A percentile compares a stretch with the other conserved stretches of the same genome.
Evolutionary conservation across 2,329 filamentous ascomycete genomes (phyloP).

Genomic region (Aureobasidium leucospermi): DNA sequence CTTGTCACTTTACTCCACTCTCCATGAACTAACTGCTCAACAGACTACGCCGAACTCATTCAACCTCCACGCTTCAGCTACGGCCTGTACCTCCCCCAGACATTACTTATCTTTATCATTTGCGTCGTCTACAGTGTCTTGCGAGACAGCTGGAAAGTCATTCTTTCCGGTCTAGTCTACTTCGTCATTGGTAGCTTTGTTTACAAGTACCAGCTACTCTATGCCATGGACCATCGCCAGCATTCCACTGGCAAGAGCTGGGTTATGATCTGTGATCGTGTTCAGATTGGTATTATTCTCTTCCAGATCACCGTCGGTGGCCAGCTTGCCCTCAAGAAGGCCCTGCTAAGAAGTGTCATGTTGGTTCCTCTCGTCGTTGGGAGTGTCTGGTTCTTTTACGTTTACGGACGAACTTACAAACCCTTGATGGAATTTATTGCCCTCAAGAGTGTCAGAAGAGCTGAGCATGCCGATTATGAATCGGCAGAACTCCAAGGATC

Average conservation of each 20-base stretch:
- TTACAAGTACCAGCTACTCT: conserved; percentile 95
- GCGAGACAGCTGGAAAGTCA: conserved; percentile 68
- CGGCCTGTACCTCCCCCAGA: conserved; percentile 89
- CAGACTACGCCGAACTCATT: conserved; percentile 72
- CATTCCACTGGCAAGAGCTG: conserved; percentile 90
- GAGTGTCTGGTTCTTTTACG: conserved; percentile 84
- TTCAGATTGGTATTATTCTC: conserved; percentile 76
- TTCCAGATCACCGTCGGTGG: conserved; percentile 91
- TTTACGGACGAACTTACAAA: conserved; percentile 73
- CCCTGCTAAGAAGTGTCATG: conserved; percentile 64
- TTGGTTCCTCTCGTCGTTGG: conserved; percentile 69
- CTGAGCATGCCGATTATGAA: conserved; percentile 45
- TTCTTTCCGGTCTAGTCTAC: conserved; percentile 76
- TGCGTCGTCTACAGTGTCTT: conserved; percentile 92
- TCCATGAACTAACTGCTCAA: background rate
- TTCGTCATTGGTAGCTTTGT: conserved; percentile 78
- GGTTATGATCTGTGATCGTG: conserved; percentile 92
- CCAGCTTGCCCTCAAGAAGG: conserved; percentile 66
- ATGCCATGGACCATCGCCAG: conserved; percentile 96
- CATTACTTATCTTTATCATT: conserved; percentile 87
- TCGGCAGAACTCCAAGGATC: conserved; percentile 20
- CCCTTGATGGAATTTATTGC: conserved; percentile 91
- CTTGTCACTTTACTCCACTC: too few species aligned
- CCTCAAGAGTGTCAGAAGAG: conserved; percentile 69
- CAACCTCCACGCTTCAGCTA: conserved; percentile 87